Conservation (phyloP, 306 rosid species). For the Neltuma alba region DNA sequence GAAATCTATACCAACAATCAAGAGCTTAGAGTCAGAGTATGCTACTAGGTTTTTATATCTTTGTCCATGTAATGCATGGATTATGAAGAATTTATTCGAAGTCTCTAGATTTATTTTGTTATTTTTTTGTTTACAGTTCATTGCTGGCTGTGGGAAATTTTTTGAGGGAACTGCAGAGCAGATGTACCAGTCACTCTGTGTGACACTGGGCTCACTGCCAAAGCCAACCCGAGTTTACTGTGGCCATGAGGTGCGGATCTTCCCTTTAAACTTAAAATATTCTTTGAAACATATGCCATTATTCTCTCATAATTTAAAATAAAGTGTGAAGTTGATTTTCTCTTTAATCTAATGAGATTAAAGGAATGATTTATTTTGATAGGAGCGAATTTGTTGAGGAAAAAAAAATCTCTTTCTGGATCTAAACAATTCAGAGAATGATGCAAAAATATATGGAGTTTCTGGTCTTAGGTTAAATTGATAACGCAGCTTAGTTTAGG, state of each 20-base stretch:
- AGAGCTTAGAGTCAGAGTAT: conserved; percentile 26
- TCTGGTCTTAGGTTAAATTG: conserved; percentile 3
- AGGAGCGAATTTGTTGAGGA: background rate
- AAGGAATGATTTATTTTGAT: background rate
- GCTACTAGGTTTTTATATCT: background rate
- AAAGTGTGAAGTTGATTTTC: background rate
- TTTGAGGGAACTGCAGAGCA: conserved; percentile 97
- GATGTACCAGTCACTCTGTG: conserved; percentile 84
- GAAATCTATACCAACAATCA: conserved; percentile 13
- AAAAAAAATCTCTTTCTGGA: conserved; percentile 14
- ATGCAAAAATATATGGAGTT: conserved; percentile 8
- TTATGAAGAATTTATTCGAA: background rate
- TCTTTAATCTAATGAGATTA: background rate
- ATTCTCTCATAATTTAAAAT: background rate
- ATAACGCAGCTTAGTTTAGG: too few relatives aligned
- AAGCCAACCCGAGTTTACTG: conserved; percentile 82
- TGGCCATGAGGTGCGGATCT: conserved; percentile 86
- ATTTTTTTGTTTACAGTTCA: conserved; percentile 55
- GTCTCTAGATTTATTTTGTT: conserved; percentile 27
- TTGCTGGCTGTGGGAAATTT: conserved; percentile 89
- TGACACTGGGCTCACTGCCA: conserved; percentile 79
- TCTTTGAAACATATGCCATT: background rate
- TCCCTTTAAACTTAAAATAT: background rate
- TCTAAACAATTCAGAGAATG: conserved; percentile 9
- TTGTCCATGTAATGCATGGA: conserved; percentile 20